Evolutionary conservation across 83 land plant genomes (phyloP), one percentile per base, ranked within the genome.

Genomic region (Thuja plicata): DNA sequence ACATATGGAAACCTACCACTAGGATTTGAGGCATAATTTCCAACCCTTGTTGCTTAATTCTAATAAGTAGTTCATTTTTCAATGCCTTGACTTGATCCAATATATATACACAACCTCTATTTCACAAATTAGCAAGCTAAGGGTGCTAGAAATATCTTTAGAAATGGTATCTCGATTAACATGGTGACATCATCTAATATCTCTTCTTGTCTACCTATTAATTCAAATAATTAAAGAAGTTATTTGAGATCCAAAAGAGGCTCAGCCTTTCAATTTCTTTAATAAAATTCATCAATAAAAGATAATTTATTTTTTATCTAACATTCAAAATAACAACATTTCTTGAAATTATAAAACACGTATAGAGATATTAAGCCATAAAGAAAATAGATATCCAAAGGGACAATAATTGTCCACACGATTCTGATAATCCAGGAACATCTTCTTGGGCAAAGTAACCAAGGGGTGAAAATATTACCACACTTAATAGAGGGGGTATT

Each of bases 341-440:
- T 27, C 12, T 57, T 83, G 32, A 48, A 13, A 50, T 83, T 34
- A 15, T 32, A 83, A 45, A 83, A 21, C 30, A 13, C n/a, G 15
- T 12, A 81, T 81, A 48, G 8, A 40, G 84, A 40, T 45, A 17
- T 38, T 10, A 34, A 38, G 48, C 3, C 21, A 40, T 80, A 45
- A 8, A 81, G 41, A 81, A 81, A 41, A 81, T 81, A 43, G 50
- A 45, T 83, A 54, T 27, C n/a, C 30, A 83, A 82, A 79, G 24
- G 30, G 30, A 43, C 52, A 83, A 1, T 85, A 96, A 98, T 95
- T 98, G 99, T 15, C 99, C 99, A 38, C 99, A 97, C 21, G 99
- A 97, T 87, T 98, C 99, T 17, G 99, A 97, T 92, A 98, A 91
- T 50, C 99, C 99, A 66, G 97, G 92, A 86, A 98, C 99, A 92